Percentiles rank a stretch among this genome's conserved stretches.
Evolutionary conservation across 2,329 filamentous ascomycete species (phyloP).

Genomic region (Didymella glomerata): DNA sequence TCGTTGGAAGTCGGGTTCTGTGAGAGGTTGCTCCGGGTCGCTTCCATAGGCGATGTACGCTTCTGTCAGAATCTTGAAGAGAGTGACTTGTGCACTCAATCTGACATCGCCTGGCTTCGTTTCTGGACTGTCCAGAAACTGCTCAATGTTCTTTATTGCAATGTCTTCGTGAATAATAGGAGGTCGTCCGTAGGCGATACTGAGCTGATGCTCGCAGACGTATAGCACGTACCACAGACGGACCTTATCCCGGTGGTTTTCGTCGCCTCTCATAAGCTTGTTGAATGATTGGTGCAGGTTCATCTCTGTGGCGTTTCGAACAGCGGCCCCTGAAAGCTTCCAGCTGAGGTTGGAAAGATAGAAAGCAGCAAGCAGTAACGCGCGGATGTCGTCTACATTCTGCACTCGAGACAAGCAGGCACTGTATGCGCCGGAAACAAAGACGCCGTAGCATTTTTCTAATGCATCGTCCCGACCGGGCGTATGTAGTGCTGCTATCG

Average conservation of each 20-base stretch:
- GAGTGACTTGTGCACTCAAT: conserved; percentile 42
- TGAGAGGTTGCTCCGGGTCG: conserved; percentile 48
- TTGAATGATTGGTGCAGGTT: conserved; percentile 52
- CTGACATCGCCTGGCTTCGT: conserved; percentile 44
- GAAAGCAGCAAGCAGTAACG: conserved; percentile 52
- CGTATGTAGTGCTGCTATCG: conserved; percentile 43
- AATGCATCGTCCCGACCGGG: conserved; percentile 40
- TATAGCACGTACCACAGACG: conserved; percentile 54
- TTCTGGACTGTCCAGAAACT: conserved; percentile 40
- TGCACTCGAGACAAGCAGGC: conserved; percentile 48
- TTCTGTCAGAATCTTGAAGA: conserved; percentile 47
- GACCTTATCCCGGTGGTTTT: conserved; percentile 48
- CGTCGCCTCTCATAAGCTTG: conserved; percentile 46
- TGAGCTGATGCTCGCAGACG: conserved; percentile 53
- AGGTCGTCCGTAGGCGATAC: conserved; percentile 53
- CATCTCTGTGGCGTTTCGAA: conserved; percentile 53
- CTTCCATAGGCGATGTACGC: conserved; percentile 47
- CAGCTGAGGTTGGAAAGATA: conserved; percentile 54
- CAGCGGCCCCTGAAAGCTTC: conserved; percentile 52
- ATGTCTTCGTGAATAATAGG: conserved; percentile 52
- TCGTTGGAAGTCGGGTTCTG: conserved; percentile 50
- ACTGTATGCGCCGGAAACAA: conserved; percentile 45
- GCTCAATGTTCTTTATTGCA: conserved; percentile 50
- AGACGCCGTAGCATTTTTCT: conserved; percentile 46
- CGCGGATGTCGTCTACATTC: conserved; percentile 52